phyloP scores from a whole-genome alignment of 257 asterid species.

The Fraxinus americana region DNA sequence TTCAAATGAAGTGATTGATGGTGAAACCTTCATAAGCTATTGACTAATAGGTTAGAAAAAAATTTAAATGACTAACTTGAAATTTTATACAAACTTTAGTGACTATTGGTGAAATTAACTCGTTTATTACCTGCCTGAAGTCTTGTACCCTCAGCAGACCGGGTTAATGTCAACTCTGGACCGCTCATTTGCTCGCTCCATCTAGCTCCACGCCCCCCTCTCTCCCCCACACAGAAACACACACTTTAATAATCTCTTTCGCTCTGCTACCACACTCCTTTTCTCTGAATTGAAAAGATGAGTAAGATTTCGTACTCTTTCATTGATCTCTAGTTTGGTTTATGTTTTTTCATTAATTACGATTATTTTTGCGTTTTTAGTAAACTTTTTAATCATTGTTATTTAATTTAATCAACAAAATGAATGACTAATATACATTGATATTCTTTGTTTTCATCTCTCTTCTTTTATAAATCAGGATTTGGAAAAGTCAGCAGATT shows the following conservation, averaged over 20 bases:
- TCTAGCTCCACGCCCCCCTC: neutral
- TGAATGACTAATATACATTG: neutral
- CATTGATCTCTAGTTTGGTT: slow-evolving; percentile 2
- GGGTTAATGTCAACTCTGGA: slow-evolving; percentile 16
- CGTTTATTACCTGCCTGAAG: too few relatives aligned
- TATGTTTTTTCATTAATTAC: neutral
- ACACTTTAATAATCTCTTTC: slow-evolving; percentile 5
- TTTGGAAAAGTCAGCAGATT: slow-evolving; percentile 32
- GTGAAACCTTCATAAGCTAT: too few relatives aligned
- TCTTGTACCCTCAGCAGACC: too few relatives aligned
- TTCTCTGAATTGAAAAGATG: slow-evolving; percentile 16
- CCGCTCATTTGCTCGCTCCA: slow-evolving; percentile 32
- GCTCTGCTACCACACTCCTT: neutral
- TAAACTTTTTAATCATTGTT: neutral
- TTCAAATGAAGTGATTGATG: too few relatives aligned
- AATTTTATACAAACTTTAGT: too few relatives aligned
- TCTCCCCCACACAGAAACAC: neutral
- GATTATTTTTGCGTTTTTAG: neutral
- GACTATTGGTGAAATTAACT: too few relatives aligned
- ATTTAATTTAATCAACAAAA: slow-evolving; percentile 5
- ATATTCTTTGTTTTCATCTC: neutral
- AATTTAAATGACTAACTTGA: too few relatives aligned
- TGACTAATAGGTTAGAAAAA: too few relatives aligned
- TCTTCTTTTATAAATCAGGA: slow-evolving; percentile 27
- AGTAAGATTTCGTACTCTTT: slow-evolving; percentile 28